Percentiles rank a stretch among this genome's conserved stretches.
phyloP scores from a whole-genome alignment of 2,329 filamentous ascomycete genomes.

The Ophiostoma sp. region DNA sequence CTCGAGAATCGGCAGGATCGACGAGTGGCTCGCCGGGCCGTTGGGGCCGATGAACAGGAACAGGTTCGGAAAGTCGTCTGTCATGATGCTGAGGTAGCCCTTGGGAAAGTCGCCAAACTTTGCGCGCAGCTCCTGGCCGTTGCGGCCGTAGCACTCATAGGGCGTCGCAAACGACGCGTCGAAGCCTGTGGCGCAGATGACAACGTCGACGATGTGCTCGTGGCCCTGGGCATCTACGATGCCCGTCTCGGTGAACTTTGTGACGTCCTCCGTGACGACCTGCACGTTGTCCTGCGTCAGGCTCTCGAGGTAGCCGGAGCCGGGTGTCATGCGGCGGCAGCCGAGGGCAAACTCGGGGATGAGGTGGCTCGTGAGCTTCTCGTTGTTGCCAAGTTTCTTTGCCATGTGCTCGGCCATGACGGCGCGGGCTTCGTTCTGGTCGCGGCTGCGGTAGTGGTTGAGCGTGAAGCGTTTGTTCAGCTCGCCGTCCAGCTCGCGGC shows the following conservation, averaged over 20 bases:
- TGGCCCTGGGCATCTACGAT: constrained; percentile 29
- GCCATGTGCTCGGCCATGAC: constrained; percentile 41
- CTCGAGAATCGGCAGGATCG: constrained; percentile 28
- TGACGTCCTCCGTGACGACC: constrained; percentile 38
- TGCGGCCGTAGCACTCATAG: constrained; percentile 30
- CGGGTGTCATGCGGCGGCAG: constrained; percentile 40
- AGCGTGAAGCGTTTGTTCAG: constrained; percentile 23
- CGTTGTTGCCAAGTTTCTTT: constrained; percentile 33
- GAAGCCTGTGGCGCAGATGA: constrained; percentile 38
- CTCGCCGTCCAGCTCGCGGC: constrained; percentile 21
- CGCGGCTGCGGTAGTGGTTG: constrained; percentile 11
- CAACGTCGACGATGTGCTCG: constrained; percentile 28
- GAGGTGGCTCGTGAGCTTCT: constrained; percentile 2
- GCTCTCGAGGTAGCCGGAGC: constrained; percentile 39
- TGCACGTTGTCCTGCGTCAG: constrained; percentile 42
- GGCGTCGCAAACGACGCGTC: constrained; percentile 30
- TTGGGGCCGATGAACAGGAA: constrained; percentile 27
- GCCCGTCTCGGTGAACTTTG: constrained; percentile 34
- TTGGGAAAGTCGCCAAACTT: constrained; percentile 52
- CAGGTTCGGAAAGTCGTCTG: constrained; percentile 33
- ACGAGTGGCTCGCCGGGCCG: constrained; percentile 24
- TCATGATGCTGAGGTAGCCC: constrained; percentile 31
- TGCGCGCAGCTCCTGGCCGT: constrained; percentile 16
- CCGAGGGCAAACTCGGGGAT: constrained; percentile 30
- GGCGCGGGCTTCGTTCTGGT: constrained; percentile 31